Evolutionary conservation across 768 basidiomycete species (phyloP), one percentile per base, ranked within the genome.

Genomic region (Zangia roseola): DNA sequence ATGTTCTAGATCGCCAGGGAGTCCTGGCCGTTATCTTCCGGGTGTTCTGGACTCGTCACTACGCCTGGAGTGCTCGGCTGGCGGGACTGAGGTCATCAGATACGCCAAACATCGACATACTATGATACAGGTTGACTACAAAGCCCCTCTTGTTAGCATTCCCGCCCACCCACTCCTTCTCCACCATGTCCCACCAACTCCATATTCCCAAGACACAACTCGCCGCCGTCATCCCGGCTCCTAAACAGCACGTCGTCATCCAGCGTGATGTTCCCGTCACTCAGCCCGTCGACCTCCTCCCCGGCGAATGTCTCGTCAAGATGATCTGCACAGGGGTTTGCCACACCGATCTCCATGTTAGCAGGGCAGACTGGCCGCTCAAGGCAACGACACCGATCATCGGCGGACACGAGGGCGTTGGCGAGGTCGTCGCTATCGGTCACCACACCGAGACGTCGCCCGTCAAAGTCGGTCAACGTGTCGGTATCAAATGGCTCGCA

Each of bases 351-450:
- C 76, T 90, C 13, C 91, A 92, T 58, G 84, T 84, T 23, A 80
- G 79, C 31, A 68, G 78, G 33, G 81, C 79, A 37, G 92, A 94
- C 62, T 94, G 93, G 93, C 92, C 92, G 0, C 49, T 88, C 10
- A 67, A 75, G n/a, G 74, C 81, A 28, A 79, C 73, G 44, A 73
- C 74, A 1, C 86, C 86, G 0, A 79, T 91, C 40, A 79, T 91
- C 48, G 88, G 88, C 14, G 89, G 92, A 0, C 91, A 93, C 62
- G 86, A 92, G 69, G 91, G 91, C 54, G 88, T 90, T 12, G 91
- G 92, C 16, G 71, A 75, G 36, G 70, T 95, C 46, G 85, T 93
- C 35, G 91, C 91, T 21, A 88, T 94, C 57, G 91, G 82, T 20
- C 73, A 76, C 8, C 69, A 84, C 62, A 86, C 88, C 0, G 54